These are phyloP conservation scores for Westerdykella ornata DNA, from an alignment of 2,329 filamentous ascomycete species.

Conservation along the genomic window DNA sequence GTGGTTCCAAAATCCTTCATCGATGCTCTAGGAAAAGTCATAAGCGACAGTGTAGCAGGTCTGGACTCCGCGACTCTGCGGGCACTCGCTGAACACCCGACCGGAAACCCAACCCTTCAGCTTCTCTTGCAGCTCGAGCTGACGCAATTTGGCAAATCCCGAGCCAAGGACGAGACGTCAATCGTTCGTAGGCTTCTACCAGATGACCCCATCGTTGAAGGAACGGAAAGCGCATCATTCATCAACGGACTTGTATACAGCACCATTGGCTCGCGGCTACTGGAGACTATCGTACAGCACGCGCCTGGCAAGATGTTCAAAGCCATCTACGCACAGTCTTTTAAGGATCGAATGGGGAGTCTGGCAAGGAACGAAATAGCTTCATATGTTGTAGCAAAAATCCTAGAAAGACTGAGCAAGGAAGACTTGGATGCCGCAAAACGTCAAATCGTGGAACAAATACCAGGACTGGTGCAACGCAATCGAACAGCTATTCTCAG, in stretches of 20 bases:
- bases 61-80: constrained; percentile 76
- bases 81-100: constrained; percentile 77
- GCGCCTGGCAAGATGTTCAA: constrained; percentile 89
- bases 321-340: constrained; percentile 69
- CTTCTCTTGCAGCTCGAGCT: constrained; percentile 83
- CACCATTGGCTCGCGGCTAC: constrained; percentile 76
- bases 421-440: constrained; percentile 74
- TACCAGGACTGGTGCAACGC: constrained; percentile 66
- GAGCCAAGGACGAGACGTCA: constrained; percentile 57
- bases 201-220: constrained; percentile 67
- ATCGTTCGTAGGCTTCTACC: constrained; percentile 74
- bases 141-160: constrained; percentile 61
- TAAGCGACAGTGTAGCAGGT: constrained; percentile 64
- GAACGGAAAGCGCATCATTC: constrained; percentile 68
- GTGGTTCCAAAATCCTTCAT: constrained; percentile 74
- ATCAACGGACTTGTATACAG: constrained; percentile 86
- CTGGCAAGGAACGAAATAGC: constrained; percentile 86
- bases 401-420: constrained; percentile 76
- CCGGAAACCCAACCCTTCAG: constrained; percentile 90
- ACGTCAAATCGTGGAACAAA: constrained; percentile 63
- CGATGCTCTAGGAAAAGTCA: constrained; percentile 71
- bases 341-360: constrained; percentile 71
- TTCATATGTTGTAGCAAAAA: constrained; percentile 75
- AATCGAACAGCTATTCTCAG: constrained; percentile 73
- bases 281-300: constrained; percentile 77